Percentiles rank a stretch among this genome's conserved stretches.
Evolutionary conservation across 768 basidiomycete species (phyloP).

Genomic region (Leccinum truebloodii): DNA sequence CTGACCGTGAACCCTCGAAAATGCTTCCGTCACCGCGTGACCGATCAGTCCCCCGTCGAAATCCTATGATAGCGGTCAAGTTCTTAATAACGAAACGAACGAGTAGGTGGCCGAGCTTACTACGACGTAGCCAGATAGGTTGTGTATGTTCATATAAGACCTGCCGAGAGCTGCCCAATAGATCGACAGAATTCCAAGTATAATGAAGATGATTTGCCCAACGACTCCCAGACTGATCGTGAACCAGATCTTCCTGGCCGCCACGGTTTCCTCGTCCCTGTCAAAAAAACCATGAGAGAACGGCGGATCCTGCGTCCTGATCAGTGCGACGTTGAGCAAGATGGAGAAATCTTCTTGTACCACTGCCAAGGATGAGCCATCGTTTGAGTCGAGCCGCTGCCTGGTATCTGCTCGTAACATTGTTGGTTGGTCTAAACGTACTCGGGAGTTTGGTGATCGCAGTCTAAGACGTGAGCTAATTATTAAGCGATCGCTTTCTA

Average conservation of each 20-base stretch:
- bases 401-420: constrained; percentile 4
- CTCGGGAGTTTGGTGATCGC: neutral
- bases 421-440: neutral
- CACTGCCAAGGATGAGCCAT: constrained; percentile 4
- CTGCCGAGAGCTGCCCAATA: constrained; percentile 63
- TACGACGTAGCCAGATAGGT: constrained; percentile 57
- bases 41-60: constrained; percentile 61
- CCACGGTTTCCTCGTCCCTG: constrained; percentile 27
- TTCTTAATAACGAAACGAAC: neutral
- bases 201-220: constrained; percentile 40
- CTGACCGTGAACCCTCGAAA: constrained; percentile 32
- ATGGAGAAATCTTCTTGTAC: constrained; percentile 9
- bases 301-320: constrained; percentile 20
- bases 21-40: constrained; percentile 40
- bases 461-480: constrained; percentile 5
- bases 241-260: constrained; percentile 42
- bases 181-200: constrained; percentile 54
- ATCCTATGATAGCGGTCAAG: constrained; percentile 39
- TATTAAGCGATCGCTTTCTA: constrained; percentile 20
- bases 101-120: constrained; percentile 34
- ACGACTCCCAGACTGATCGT: constrained; percentile 40
- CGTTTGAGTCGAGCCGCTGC: constrained; percentile 4
- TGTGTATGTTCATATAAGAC: constrained; percentile 36
- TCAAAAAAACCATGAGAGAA: constrained; percentile 35
- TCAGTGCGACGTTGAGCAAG: constrained; percentile 8